phyloP scores from a whole-genome alignment of 352 stramenopile species.

The Phytophthora europaea region DNA sequence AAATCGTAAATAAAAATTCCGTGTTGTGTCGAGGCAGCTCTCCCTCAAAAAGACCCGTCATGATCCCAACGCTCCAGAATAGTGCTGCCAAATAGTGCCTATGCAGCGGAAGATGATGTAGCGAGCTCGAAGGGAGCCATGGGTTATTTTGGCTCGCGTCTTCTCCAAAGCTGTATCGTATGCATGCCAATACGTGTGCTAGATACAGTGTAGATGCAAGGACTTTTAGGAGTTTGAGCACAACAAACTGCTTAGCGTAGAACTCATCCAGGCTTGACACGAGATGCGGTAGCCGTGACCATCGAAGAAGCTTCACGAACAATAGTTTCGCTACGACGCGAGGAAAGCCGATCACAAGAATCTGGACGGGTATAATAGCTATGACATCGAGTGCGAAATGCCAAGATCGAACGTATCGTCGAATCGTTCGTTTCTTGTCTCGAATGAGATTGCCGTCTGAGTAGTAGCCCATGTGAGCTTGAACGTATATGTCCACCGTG shows the following conservation, averaged over 20 bases:
- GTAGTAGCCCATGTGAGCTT: constrained; percentile 66
- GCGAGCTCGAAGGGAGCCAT: constrained; percentile 47
- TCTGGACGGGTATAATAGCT: constrained; percentile 43
- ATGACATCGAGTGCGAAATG: constrained; percentile 57
- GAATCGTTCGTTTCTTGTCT: constrained; percentile 43
- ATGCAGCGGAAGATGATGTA: constrained; percentile 20
- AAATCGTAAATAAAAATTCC: constrained; percentile 66
- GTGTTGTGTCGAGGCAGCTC: constrained; percentile 51
- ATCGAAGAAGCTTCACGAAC: constrained; percentile 51
- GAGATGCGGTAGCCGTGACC: constrained; percentile 49
- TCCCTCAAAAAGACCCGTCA: constrained; percentile 73
- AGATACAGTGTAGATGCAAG: constrained; percentile 55
- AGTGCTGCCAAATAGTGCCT: constrained; percentile 50
- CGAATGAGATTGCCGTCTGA: constrained; percentile 60
- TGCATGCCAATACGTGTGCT: constrained; percentile 60
- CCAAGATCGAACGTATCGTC: constrained; percentile 54
- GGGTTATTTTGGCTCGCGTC: constrained; percentile 46
- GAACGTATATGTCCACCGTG: constrained; percentile 54
- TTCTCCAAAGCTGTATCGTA: constrained; percentile 62
- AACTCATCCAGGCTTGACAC: constrained; percentile 60
- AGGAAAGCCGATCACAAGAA: constrained; percentile 2
- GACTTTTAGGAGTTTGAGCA: constrained; percentile 52
- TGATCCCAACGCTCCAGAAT: constrained; percentile 68
- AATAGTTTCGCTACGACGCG: constrained; percentile 32
- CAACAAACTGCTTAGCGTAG: constrained; percentile 64